A percentile compares a stretch with the other conserved stretches of the same genome.
Evolutionary conservation across 805 yeast genomes (phyloP).

Genomic region (Ogataea ramenticola): DNA sequence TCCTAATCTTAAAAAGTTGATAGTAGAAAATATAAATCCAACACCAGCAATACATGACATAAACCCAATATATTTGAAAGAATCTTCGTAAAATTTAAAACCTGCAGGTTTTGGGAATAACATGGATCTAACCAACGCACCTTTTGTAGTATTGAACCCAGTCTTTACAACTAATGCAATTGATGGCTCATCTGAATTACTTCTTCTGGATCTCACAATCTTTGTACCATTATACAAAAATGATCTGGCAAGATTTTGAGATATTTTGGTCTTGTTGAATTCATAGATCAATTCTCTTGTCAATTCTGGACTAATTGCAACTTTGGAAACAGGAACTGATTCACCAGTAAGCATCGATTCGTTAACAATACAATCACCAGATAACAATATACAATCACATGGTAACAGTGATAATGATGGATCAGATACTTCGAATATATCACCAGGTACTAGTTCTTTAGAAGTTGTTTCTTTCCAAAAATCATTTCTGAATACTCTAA

Average conservation of each 20-base stretch:
- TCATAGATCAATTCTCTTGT: slow-evolving; percentile 51
- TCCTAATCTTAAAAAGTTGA: slow-evolving; percentile 74
- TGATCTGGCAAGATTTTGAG: slow-evolving; percentile 63
- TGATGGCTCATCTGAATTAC: slow-evolving; percentile 56
- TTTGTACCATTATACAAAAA: slow-evolving; percentile 86
- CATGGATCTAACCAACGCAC: slow-evolving; percentile 91
- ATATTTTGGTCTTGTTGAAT: slow-evolving; percentile 46
- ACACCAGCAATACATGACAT: slow-evolving; percentile 80
- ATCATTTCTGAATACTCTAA: slow-evolving; percentile 85
- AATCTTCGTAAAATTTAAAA: slow-evolving; percentile 88
- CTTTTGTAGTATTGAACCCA: slow-evolving; percentile 94
- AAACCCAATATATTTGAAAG: slow-evolving; percentile 92
- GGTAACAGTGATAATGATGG: slow-evolving; percentile 72
- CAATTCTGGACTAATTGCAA: slow-evolving; percentile 55
- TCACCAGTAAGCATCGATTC: slow-evolving; percentile 98
- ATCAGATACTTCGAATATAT: slow-evolving; percentile 85
- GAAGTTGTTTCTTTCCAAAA: slow-evolving; percentile 84
- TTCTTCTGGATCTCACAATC: slow-evolving; percentile 71
- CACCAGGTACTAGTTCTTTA: slow-evolving; percentile 89
- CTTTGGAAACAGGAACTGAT: slow-evolving; percentile 90
- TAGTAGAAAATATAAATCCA: slow-evolving; percentile 80
- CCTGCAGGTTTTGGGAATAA: slow-evolving; percentile 92
- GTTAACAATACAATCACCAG: slow-evolving; percentile 95
- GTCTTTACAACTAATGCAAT: slow-evolving; percentile 83
- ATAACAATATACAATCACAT: slow-evolving; percentile 78